phyloP scores from a whole-genome alignment of 2,329 filamentous ascomycete species.

The Aspergillus udagawae region DNA sequence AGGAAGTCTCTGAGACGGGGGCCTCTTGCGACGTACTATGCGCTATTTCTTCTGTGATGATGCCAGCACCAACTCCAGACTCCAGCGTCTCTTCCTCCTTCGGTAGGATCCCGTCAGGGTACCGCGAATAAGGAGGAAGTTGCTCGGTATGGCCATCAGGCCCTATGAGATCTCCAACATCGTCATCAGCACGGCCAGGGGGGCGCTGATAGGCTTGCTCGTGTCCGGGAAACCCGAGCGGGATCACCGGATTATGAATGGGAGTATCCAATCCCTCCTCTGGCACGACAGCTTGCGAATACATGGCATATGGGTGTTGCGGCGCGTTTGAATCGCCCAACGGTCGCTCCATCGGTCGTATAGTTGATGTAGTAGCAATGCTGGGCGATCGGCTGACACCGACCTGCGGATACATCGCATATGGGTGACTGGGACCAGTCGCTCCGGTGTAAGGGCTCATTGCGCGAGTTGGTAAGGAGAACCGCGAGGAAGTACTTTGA shows the following conservation, averaged over 20 bases:
- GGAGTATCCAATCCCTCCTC: constrained; percentile 50
- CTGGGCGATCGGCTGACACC: constrained; percentile 56
- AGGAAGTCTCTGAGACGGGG: constrained; percentile 30
- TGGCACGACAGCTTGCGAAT: constrained; percentile 70
- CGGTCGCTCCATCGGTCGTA: constrained; percentile 54
- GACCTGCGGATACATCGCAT: constrained; percentile 78
- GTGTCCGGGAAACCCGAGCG: constrained; percentile 71
- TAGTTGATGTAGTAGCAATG: constrained; percentile 67
- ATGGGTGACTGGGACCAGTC: constrained; percentile 75
- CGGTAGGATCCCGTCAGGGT: constrained; percentile 69
- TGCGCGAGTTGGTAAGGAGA: constrained; percentile 42
- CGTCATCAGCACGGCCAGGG: constrained; percentile 66
- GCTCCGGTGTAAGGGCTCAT: constrained; percentile 67
- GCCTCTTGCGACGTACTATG: constrained; percentile 35
- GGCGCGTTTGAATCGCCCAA: constrained; percentile 63
- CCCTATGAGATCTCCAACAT: constrained; percentile 80
- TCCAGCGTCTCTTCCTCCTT: constrained; percentile 46
- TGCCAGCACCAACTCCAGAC: constrained; percentile 24
- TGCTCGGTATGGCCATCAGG: constrained; percentile 87
- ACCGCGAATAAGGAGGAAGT: constrained; percentile 84
- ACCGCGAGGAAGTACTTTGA: constrained; percentile 42
- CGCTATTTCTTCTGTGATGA: constrained; percentile 49
- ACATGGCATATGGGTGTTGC: constrained; percentile 81
- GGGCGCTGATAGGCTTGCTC: constrained; percentile 66
- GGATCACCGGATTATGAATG: constrained; percentile 47